Evolutionary conservation across 1,139 yeast species (phyloP).

Genomic region (Candida tunisiensis): DNA sequence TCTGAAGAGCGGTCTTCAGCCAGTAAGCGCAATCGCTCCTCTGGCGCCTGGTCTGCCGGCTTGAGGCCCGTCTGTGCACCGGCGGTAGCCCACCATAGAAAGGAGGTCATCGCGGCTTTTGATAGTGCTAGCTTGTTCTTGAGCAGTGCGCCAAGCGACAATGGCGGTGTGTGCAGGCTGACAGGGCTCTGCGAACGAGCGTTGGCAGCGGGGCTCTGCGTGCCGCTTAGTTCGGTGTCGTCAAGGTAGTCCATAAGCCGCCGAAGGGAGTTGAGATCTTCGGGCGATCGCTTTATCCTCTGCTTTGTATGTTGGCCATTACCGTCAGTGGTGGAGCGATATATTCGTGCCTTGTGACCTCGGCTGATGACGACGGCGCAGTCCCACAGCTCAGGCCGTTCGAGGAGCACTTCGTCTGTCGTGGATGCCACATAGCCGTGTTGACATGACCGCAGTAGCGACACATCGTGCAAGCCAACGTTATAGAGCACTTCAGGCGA

Average conservation of each 20-base stretch:
- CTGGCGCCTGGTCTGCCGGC: slow-evolving; percentile 18
- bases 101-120: slow-evolving; percentile 21
- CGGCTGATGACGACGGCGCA: slow-evolving; percentile 4
- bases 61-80: slow-evolving; percentile 32
- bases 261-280: slow-evolving; percentile 8
- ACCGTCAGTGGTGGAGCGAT: too few species aligned
- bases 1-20: too few species aligned
- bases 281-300: too few species aligned
- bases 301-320: too few species aligned
- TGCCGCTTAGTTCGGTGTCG: too few species aligned
- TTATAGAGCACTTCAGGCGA: slow-evolving; percentile 29
- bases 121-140: slow-evolving; percentile 5
- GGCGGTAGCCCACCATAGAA: slow-evolving; percentile 77
- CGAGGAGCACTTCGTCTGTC: slow-evolving; percentile 8
- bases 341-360: too few species aligned
- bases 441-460: slow-evolving; percentile 7
- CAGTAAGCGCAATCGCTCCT: too few species aligned
- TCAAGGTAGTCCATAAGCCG: too few species aligned
- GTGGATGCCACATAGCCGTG: slow-evolving; percentile 8
- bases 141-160: too few species aligned
- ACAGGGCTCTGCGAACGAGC: slow-evolving; percentile 2
- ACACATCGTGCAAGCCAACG: slow-evolving; percentile 42
- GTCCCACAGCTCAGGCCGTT: slow-evolving; percentile 2
- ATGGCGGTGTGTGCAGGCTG: too few species aligned
- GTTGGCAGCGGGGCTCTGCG: neutral